These are phyloP conservation scores for Alternaria rosae DNA, from an alignment of 2,329 filamentous ascomycete genomes.

Conservation along the genomic window DNA sequence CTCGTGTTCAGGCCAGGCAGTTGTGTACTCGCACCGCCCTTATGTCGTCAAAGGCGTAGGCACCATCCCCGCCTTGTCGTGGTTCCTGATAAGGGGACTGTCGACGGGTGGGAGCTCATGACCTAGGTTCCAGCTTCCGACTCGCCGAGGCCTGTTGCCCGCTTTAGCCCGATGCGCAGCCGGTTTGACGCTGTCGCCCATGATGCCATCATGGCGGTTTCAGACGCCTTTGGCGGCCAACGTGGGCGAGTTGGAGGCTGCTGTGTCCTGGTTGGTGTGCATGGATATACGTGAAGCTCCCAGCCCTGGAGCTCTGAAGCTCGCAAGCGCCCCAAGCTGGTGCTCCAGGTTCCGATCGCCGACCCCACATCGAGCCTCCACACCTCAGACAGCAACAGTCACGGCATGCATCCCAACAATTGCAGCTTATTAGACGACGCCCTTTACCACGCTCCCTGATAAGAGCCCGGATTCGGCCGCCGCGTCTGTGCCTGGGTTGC, in stretches of 20 bases:
- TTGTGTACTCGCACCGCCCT: slow-evolving; percentile 26
- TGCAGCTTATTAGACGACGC: slow-evolving; percentile 29
- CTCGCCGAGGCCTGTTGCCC: slow-evolving; percentile 40
- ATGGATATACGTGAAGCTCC: slow-evolving; percentile 15
- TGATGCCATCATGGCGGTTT: slow-evolving; percentile 44
- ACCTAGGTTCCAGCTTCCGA: slow-evolving; percentile 29
- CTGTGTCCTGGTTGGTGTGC: slow-evolving; percentile 19
- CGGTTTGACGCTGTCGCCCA: slow-evolving; percentile 34
- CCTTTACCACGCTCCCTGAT: slow-evolving; percentile 34
- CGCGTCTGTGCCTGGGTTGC: slow-evolving; percentile 24
- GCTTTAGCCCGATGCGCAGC: slow-evolving; percentile 31
- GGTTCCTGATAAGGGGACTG: slow-evolving; percentile 37
- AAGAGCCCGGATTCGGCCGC: slow-evolving; percentile 38
- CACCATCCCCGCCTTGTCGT: slow-evolving; percentile 33
- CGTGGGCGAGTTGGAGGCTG: slow-evolving; percentile 46
- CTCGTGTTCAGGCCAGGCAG: slow-evolving; percentile 32
- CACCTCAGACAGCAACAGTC: slow-evolving; percentile 35
- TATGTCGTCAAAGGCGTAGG: slow-evolving; percentile 38
- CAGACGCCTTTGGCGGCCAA: slow-evolving; percentile 42
- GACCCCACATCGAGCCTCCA: slow-evolving; percentile 32
- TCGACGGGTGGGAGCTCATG: slow-evolving; percentile 35
- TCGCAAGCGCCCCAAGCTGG: slow-evolving; percentile 10
- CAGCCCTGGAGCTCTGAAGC: slow-evolving; percentile 10
- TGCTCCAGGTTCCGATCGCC: slow-evolving; percentile 18
- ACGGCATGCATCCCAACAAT: slow-evolving; percentile 32